Percentiles rank a stretch among this genome's conserved stretches.
These are phyloP conservation scores for Fallopia convolvulus DNA, from an alignment of 148 eudicot genomes.

Conservation along the genomic window DNA sequence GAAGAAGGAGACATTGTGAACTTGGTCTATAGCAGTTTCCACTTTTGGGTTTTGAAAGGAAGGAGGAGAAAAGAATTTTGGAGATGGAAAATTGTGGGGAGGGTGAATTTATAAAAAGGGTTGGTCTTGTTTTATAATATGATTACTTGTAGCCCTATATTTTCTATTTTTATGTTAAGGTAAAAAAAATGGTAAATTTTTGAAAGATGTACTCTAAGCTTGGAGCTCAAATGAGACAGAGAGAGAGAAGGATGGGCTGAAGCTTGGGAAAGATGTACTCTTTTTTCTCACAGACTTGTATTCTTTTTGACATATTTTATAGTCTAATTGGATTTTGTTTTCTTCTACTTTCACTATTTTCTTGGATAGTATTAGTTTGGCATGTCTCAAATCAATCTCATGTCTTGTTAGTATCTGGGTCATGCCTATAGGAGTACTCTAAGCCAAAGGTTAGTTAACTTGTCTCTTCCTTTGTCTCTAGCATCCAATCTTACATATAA, in stretches of 20 bases:
- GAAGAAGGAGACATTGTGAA: slow-evolving; percentile 2
- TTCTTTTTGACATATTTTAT: not conserved
- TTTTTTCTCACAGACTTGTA: not conserved
- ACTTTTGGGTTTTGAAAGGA: not conserved
- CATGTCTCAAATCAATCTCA: slow-evolving; percentile 6
- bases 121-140: slow-evolving; percentile 1
- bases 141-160: slow-evolving; percentile 7
- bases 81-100: not conserved
- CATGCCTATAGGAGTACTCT: not conserved
- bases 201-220: not conserved
- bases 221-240: slow-evolving; percentile 4
- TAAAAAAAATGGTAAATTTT: not conserved
- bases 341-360: slow-evolving; percentile 3
- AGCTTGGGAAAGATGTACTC: not conserved
- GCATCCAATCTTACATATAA: not conserved
- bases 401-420: slow-evolving; percentile 5
- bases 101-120: not conserved
- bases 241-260: not conserved
- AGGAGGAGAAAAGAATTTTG: not conserved
- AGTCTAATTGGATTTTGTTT: slow-evolving; percentile 1
- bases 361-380: slow-evolving; percentile 6
- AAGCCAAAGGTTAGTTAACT: slow-evolving; percentile 8
- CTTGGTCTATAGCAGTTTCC: not conserved
- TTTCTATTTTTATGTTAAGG: not conserved
- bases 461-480: slow-evolving; percentile 8